phyloP scores from a whole-genome alignment of 1,284 basidiomycete genomes.

The Moniliella sp. region DNA sequence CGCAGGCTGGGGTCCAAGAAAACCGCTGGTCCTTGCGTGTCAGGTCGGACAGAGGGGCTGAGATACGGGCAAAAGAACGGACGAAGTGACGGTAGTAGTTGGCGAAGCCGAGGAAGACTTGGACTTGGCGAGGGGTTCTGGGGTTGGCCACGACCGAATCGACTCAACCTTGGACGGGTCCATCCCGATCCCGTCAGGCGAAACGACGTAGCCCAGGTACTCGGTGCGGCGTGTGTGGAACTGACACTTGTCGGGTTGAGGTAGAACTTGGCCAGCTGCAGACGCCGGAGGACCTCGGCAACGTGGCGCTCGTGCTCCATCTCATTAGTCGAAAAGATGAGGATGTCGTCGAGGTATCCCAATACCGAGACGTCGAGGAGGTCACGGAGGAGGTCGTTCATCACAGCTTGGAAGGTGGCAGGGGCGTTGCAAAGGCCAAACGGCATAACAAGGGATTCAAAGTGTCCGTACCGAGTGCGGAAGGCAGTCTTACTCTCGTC shows the following conservation, averaged over 20 bases:
- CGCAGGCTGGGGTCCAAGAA: slow-evolving; percentile 10
- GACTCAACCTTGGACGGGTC: slow-evolving; percentile 35
- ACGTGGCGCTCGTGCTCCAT: slow-evolving; percentile 3
- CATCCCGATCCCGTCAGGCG: slow-evolving; percentile 33
- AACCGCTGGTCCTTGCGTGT: not conserved
- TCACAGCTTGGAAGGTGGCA: slow-evolving; percentile 4
- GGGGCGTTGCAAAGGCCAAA: slow-evolving; percentile 5
- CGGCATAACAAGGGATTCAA: slow-evolving; percentile 3
- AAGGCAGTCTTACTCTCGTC: slow-evolving; percentile 33
- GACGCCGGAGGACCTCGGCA: slow-evolving; percentile 1
- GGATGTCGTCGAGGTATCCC: slow-evolving; percentile 32
- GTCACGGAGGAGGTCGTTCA: slow-evolving; percentile 6
- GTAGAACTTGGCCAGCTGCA: not conserved
- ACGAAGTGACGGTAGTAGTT: slow-evolving; percentile 39
- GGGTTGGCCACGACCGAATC: slow-evolving; percentile 35
- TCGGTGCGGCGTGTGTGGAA: slow-evolving; percentile 15
- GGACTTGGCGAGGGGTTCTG: slow-evolving; percentile 29
- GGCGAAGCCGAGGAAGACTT: slow-evolving; percentile 35
- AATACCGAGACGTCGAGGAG: slow-evolving; percentile 22
- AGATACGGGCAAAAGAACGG: slow-evolving; percentile 32
- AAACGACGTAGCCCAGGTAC: slow-evolving; percentile 37
- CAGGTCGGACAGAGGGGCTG: slow-evolving; percentile 23
- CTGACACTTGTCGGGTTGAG: slow-evolving; percentile 2
- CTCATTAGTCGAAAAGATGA: slow-evolving; percentile 34
- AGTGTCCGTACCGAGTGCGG: slow-evolving; percentile 1